A percentile compares a stretch with the other conserved stretches of the same genome.
Conservation (phyloP, 1,139 yeast genomes). For the Kodamaea sp. region DNA sequence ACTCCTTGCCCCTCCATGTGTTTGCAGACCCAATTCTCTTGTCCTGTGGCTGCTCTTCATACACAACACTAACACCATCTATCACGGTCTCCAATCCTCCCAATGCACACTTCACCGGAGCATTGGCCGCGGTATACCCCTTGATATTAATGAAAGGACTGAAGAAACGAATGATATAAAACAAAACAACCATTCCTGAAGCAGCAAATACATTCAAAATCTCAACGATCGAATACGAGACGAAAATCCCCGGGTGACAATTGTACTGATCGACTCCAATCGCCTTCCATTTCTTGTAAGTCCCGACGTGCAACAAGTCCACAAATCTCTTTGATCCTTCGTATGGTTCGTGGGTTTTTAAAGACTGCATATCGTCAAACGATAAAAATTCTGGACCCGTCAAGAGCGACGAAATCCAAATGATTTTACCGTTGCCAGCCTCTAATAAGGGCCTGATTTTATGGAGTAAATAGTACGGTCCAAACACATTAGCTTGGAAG, state of each 20-base stretch:
- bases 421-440: constrained; percentile 58
- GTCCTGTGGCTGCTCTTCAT: constrained; percentile 40
- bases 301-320: constrained; percentile 76
- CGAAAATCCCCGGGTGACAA: constrained; percentile 92
- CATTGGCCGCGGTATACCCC: constrained; percentile 87
- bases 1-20: constrained; percentile 60
- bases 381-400: constrained; percentile 69
- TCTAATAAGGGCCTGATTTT: constrained; percentile 51
- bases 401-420: constrained; percentile 86
- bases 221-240: constrained; percentile 74
- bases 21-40: constrained; percentile 76
- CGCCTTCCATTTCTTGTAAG: constrained; percentile 47
- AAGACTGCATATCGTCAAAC: constrained; percentile 68
- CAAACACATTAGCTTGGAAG: constrained; percentile 93
- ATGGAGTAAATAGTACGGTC: constrained; percentile 81
- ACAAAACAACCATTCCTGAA: constrained; percentile 79
- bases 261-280: constrained; percentile 66
- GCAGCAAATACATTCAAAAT: constrained; percentile 74
- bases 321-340: constrained; percentile 90
- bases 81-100: constrained; percentile 44
- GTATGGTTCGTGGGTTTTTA: constrained; percentile 64
- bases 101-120: constrained; percentile 50
- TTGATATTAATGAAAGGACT: constrained; percentile 85
- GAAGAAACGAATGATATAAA: constrained; percentile 84
- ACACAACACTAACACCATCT: constrained; percentile 51